A percentile compares a stretch with the other conserved stretches of the same genome.
These are phyloP conservation scores for Botryosphaeria dothidea DNA, from an alignment of 2,329 filamentous ascomycete species.

Conservation along the genomic window DNA sequence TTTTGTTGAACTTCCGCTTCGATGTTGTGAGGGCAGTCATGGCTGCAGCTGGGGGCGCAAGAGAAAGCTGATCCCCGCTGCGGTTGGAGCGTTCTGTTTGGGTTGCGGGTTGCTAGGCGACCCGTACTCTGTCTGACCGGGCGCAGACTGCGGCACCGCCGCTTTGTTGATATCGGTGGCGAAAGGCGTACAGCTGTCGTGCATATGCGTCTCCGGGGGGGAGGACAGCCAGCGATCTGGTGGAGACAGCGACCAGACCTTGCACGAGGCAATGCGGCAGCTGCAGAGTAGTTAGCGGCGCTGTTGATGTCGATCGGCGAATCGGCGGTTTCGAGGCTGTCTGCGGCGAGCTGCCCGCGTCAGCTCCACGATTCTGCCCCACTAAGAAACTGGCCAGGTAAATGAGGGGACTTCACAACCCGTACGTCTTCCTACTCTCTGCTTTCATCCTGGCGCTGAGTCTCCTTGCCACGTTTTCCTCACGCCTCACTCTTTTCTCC, in stretches of 20 bases:
- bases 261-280: background rate
- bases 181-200: background rate
- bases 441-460: slow-evolving; percentile 29
- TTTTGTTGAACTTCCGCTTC: slow-evolving; percentile 80
- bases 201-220: background rate
- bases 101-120: slow-evolving; percentile 17
- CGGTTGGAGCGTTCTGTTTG: slow-evolving; percentile 4
- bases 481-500: slow-evolving; percentile 24
- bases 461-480: slow-evolving; percentile 22
- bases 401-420: slow-evolving; percentile 16
- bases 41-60: slow-evolving; percentile 1
- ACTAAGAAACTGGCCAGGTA: slow-evolving; percentile 19
- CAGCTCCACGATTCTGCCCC: slow-evolving; percentile 16
- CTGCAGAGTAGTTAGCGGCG: background rate
- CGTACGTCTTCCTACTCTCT: slow-evolving; percentile 31
- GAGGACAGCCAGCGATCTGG: background rate
- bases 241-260: no score
- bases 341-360: slow-evolving; percentile 1
- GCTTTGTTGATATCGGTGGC: slow-evolving; percentile 12
- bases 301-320: slow-evolving; percentile 15
- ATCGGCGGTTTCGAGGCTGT: slow-evolving; percentile 14
- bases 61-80: slow-evolving; percentile 11
- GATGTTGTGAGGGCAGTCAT: slow-evolving; percentile 67
- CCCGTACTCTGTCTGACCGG: background rate
- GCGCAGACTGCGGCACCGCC: background rate